Base-by-base conservation (phyloP, 2,329 filamentous ascomycete genomes). In the Tolypocladium endophyticum region DNA sequence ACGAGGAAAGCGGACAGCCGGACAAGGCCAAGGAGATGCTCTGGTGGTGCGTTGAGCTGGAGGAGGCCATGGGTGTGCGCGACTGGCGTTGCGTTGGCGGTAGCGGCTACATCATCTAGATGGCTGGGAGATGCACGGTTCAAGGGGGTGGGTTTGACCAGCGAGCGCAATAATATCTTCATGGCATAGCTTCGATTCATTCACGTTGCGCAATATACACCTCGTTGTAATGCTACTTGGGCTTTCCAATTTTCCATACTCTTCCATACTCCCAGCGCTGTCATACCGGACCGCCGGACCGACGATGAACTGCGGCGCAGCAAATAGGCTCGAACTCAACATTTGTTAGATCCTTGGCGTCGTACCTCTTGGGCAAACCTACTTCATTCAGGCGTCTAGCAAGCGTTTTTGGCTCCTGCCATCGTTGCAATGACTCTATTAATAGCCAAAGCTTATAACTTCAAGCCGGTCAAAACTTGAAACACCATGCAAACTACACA, bases 31-130 rank as follows among this genome's bases (percentile, higher is more conserved):
- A 92, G 76, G 89, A 94, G 66, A 91, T 92, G 54, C 80, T 97
- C 8, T 97, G 94, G 94, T 97, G 93, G 92, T 96, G 92, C 67
- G 89, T 99, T 16, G 92, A 97, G 74, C 79, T 99, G 36, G 94
- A 97, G 71, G 93, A 99, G 71, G 86, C 85, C 9, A 85, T 84
- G 64, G 90, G 88, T 0, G 82, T 96, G 55, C 84, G 94, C 60
- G 82, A 84, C 61, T 97, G 93, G 94, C 81, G 79, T 36, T 86
- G 82, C 64, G 80, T 91, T 35, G 86, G 83, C 4, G 79, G 80
- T 56, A 85, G 86, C 25, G 82, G 87, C 25, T 90, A 89, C 73
- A 82, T 89, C 47, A 65, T 76, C 39, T 75, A 66, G 59, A 50
- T 16, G 43, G 16, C n/a, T 23, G 50, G 11, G 2, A n/a, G 30